phyloP scores from a whole-genome alignment of 1,284 basidiomycete species.

The Mycena sp. region DNA sequence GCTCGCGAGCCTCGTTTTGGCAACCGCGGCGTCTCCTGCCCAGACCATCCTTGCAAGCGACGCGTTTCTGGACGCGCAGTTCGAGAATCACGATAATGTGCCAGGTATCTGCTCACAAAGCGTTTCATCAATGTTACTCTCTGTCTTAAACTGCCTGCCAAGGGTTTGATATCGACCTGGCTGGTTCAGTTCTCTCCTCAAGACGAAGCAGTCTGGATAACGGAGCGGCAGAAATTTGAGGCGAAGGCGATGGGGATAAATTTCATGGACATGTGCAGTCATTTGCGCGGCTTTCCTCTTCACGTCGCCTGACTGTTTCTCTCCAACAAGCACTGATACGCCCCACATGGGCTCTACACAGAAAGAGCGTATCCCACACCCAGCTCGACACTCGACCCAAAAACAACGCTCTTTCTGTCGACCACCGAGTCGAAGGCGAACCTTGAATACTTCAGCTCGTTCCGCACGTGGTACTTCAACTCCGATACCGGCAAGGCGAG shows the following conservation, averaged over 20 bases:
- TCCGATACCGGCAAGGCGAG: constrained; percentile 21
- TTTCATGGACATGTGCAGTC: constrained; percentile 24
- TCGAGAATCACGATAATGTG: not conserved
- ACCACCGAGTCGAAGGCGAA: constrained; percentile 16
- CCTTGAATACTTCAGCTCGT: constrained; percentile 18
- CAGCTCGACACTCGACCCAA: constrained; percentile 25
- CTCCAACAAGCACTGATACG: not conserved
- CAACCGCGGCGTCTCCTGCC: no score
- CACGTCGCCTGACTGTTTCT: not conserved
- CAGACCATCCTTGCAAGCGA: no score
- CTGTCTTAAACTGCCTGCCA: no score
- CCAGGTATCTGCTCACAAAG: not conserved
- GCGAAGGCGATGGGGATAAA: constrained; percentile 7
- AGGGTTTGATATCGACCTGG: constrained; percentile 8
- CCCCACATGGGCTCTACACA: constrained; percentile 7
- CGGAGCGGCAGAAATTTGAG: constrained; percentile 18
- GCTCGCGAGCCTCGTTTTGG: no score
- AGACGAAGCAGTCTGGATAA: constrained; percentile 14
- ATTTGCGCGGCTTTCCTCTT: no score
- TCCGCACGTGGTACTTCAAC: constrained; percentile 16
- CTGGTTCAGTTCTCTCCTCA: constrained; percentile 16
- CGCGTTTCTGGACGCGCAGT: no score
- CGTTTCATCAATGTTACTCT: not conserved
- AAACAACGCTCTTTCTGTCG: constrained; percentile 1
- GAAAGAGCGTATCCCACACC: constrained; percentile 20